A percentile compares a stretch with the other conserved stretches of the same genome.
Conservation (phyloP, 495 filamentous ascomycete species). For the Tuber microsphaerosporum region DNA sequence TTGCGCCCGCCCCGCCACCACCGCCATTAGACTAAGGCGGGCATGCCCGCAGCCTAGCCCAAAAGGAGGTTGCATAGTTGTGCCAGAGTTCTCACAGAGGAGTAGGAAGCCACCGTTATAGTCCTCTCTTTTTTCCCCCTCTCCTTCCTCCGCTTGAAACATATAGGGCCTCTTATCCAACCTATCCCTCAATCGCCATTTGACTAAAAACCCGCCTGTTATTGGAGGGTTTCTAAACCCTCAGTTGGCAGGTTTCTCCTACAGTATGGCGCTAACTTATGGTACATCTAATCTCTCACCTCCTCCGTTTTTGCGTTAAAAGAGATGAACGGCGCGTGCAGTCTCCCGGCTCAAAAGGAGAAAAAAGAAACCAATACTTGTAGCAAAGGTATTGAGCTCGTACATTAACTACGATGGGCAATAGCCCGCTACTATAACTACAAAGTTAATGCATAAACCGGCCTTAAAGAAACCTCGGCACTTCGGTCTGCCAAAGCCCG, state of each 20-base stretch:
- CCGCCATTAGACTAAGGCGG: background rate
- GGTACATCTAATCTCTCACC: background rate
- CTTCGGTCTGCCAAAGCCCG: background rate
- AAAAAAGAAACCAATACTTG: background rate
- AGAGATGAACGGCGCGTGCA: background rate
- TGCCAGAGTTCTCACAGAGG: background rate
- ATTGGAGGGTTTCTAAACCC: background rate
- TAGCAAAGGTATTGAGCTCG: background rate
- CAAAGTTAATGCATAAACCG: background rate
- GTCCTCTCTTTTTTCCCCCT: background rate
- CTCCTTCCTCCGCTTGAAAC: background rate
- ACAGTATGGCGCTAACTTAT: background rate
- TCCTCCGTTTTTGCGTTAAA: background rate
- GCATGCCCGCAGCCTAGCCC: background rate
- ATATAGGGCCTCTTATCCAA: background rate
- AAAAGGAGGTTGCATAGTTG: background rate
- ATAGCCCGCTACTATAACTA: background rate
- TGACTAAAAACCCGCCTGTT: background rate
- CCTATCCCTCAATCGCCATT: background rate
- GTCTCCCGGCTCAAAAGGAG: background rate
- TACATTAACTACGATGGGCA: background rate
- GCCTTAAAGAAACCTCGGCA: background rate
- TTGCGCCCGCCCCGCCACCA: background rate
- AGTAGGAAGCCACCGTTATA: background rate
- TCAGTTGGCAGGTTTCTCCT: background rate